Evolutionary conservation across 2,329 filamentous ascomycete genomes (phyloP).

Genomic region (Neofusicoccum kwambonambiense): DNA sequence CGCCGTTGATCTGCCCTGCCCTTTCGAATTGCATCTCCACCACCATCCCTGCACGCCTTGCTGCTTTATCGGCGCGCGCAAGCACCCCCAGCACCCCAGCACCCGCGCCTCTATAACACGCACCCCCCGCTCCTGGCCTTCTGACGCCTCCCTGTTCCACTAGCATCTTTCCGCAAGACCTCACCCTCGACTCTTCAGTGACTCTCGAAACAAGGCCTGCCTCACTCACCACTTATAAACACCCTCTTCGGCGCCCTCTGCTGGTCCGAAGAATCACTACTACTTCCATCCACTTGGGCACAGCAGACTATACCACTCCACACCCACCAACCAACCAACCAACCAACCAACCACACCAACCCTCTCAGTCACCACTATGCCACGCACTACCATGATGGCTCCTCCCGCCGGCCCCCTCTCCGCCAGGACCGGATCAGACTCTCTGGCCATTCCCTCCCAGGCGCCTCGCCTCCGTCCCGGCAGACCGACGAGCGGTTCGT

Average conservation of each 20-base stretch:
- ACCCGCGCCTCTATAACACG: conserved; percentile 3
- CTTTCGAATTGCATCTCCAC: conserved; percentile 7
- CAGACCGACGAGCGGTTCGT: conserved; percentile 36
- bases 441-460: conserved; percentile 36
- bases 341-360: background rate
- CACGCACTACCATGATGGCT: conserved; percentile 7
- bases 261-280: background rate
- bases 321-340: background rate
- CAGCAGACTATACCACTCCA: background rate
- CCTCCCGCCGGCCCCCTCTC: background rate
- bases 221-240: background rate
- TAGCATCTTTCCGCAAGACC: background rate
- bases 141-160: conserved; percentile 3
- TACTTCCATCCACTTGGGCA: background rate
- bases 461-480: conserved; percentile 33
- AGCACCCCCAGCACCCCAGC: background rate
- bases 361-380: background rate
- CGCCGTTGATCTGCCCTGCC: conserved; percentile 11
- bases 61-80: conserved; percentile 12
- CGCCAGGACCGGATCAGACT: conserved; percentile 23
- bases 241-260: background rate
- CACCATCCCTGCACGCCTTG: conserved; percentile 5
- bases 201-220: background rate
- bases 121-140: conserved; percentile 12
- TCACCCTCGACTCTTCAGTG: background rate